These are phyloP conservation scores for Alternaria longipes DNA, from an alignment of 2,329 filamentous ascomycete species.

Conservation along the genomic window DNA sequence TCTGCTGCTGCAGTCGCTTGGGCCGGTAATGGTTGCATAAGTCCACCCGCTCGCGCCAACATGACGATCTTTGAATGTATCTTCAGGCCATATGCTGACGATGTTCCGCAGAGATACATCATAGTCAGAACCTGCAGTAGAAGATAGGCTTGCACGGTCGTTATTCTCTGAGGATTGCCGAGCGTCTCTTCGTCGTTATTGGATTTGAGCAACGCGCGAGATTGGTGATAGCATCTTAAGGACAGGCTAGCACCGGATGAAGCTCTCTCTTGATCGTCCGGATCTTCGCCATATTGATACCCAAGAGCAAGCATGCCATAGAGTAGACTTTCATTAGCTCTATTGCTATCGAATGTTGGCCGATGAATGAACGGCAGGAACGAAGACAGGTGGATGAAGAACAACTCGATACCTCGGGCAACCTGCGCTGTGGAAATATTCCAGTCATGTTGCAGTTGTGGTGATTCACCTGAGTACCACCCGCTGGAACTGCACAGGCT, in stretches of 20 bases:
- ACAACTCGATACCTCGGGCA: conserved; percentile 20
- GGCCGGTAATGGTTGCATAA: conserved; percentile 24
- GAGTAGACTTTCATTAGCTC: conserved; percentile 17
- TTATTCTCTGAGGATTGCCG: conserved; percentile 1
- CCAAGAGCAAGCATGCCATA: conserved; percentile 27
- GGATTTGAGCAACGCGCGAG: conserved; percentile 19
- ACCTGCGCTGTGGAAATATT: conserved; percentile 4
- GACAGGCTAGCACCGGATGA: conserved; percentile 23
- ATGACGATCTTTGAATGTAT: conserved; percentile 33
- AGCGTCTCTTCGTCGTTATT: conserved; percentile 17
- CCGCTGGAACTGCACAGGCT: neutral
- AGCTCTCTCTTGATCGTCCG: conserved; percentile 14
- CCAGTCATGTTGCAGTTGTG: neutral
- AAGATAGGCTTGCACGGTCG: conserved; percentile 27
- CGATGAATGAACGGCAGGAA: conserved; percentile 26
- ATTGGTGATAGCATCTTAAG: conserved; percentile 23
- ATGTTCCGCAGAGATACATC: conserved; percentile 29
- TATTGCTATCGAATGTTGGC: conserved; percentile 23
- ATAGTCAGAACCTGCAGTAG: conserved; percentile 29
- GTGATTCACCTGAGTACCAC: neutral
- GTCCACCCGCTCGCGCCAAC: conserved; percentile 26
- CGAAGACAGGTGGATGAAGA: conserved; percentile 21
- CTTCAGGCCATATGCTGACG: conserved; percentile 31
- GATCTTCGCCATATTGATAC: conserved; percentile 32
- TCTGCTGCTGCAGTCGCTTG: conserved; percentile 19